Evolutionary conservation across 345 rosid species (phyloP), one percentile per base, ranked within the genome.

Genomic region (Hypericum androsaemum): DNA sequence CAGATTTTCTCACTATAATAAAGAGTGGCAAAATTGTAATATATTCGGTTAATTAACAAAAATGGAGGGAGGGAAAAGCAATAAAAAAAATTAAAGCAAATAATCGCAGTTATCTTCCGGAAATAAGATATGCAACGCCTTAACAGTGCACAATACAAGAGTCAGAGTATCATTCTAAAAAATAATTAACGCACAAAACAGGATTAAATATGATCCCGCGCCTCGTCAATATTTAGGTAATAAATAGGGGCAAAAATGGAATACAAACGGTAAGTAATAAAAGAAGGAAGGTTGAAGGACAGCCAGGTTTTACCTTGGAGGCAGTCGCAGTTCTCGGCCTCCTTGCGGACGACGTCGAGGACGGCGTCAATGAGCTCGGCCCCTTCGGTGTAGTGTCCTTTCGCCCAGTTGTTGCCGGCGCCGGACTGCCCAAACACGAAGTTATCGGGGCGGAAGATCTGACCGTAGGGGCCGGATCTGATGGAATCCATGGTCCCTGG

Each of bases 401-500:
- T 85, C 8, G 94, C 94, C 94, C 94, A 84, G 45, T 81, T 81
- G 56, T 84, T 84, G 3, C 94, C 94, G 17, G 94, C 94, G 8
- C 94, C 94, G 7, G 94, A 85, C 67, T 85, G 94, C 0, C 94
- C 94, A 38, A 81, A 82, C 12, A 85, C 94, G 54, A 85, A 85
- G 77, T 85, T 85, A 65, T 85, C 95, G 37, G 95, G 95, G 39
- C 95, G 67, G 59, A 85, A 85, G 70, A 85, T 81, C 83, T 82
- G 89, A 37, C 95, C 95, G 10, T 58, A 82, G 0, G 95, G 88
- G 8, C 97, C 94, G 37, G 95, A 86, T 76, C 97, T 81, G 71
- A 89, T 89, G 61, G 94, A 83, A 47, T 89, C 97, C 97, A 89
- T 89, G 35, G 97, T 89, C 36, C 97, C 97, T 5, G 97, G 97